Evolutionary conservation across 805 yeast genomes (phyloP).

Genomic region (Starmerella gropengiesseri): DNA sequence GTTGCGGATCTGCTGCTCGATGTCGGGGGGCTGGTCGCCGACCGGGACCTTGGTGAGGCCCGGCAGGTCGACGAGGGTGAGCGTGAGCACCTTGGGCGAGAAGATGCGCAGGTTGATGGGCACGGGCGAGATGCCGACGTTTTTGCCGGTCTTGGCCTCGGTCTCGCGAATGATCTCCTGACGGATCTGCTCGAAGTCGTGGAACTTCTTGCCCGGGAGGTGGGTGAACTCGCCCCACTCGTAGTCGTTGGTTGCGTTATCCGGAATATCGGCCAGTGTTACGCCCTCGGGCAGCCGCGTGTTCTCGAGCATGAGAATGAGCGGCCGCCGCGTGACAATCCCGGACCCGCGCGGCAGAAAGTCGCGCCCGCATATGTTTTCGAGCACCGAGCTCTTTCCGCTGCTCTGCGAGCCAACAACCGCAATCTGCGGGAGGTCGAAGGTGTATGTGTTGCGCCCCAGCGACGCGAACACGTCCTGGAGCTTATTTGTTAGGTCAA

Average conservation of each 20-base stretch:
- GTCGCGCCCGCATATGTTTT: constrained; percentile 84
- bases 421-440: constrained; percentile 88
- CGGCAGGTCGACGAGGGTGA: constrained; percentile 92
- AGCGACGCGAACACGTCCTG: constrained; percentile 96
- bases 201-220: constrained; percentile 76
- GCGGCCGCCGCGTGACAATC: constrained; percentile 81
- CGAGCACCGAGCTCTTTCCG: constrained; percentile 82
- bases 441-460: constrained; percentile 88
- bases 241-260: constrained; percentile 29
- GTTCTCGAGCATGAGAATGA: constrained; percentile 70
- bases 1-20: constrained; percentile 86
- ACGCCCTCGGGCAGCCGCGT: constrained; percentile 26
- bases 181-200: constrained; percentile 79
- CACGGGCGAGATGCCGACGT: constrained; percentile 76
- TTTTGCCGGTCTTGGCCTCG: constrained; percentile 60
- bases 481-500: constrained; percentile 71
- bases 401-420: constrained; percentile 88
- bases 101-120: constrained; percentile 89
- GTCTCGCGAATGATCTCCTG: constrained; percentile 86
- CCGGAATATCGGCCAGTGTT: constrained; percentile 22
- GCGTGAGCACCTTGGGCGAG: constrained; percentile 87
- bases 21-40: constrained; percentile 97
- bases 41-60: constrained; percentile 98
- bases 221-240: constrained; percentile 99
- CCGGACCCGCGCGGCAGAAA: constrained; percentile 89